Base-by-base conservation (phyloP, 2,329 filamentous ascomycete species). In the Colletotrichum sp. region DNA sequence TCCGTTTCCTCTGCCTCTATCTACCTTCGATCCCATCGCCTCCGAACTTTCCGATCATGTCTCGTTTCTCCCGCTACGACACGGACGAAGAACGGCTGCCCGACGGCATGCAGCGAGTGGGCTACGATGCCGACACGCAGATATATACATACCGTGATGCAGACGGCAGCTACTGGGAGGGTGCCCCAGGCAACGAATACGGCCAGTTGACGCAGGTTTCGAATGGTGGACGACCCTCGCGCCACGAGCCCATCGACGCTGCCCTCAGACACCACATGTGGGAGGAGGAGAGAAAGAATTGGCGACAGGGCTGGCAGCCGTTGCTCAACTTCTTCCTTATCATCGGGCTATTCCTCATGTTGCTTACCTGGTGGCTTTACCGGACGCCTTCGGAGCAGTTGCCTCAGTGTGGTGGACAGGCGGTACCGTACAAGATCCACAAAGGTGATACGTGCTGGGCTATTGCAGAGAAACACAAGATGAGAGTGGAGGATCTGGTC, bases 311-410 rank as follows among this genome's bases (percentile, higher is more conserved):
- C 75, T 83, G 90, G 83, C 87, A 86, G 83, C 89, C 89, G n/a
- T 83, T 92, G 77, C 84, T 92, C 79, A 91, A 91, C 80, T 92
- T 92, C 82, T 90, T 89, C 70, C 81, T 92, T 76, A 81, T 92
- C 43, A 85, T 91, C 69, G 84, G 89, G 6, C 79, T 91, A 18
- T 89, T 87, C 75, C 81, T 92, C 64, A 79, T 92, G 39, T 80
- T 87, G 21, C 78, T 92, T 59, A 86, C 89, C 75, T 90, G 87
- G 87, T 87, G 87, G 80, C 82, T 90, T 21, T 81, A 83, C 72
- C 79, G 81, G 71, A 81, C 81, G 4, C 79, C 84, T 0, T 79
- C 79, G 12, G 64, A 64, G 32, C 26, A 69, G 34, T 64, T 64
- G 26, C 43, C 74, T 18, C 39, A 73, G 43, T 76, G 74, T 52